Evolutionary conservation across 257 asterid genomes (phyloP).

Genomic region (Capsicum rhomboideum): DNA sequence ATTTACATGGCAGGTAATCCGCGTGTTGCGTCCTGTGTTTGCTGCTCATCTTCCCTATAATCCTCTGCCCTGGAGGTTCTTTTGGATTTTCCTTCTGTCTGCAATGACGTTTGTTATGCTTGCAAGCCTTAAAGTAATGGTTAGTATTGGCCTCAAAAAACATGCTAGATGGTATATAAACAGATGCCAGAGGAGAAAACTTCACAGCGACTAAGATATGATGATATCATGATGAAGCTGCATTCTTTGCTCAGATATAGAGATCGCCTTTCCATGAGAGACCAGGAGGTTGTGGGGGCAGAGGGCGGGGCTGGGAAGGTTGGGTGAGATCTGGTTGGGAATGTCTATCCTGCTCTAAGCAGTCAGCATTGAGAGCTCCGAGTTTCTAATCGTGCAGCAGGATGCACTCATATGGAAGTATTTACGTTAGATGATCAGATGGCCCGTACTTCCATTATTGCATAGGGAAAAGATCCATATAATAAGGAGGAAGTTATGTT

Average conservation of each 20-base stretch:
- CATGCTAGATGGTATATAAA: slow-evolving; percentile 80
- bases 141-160: slow-evolving; percentile 76
- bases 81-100: slow-evolving; percentile 59
- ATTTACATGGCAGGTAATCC: slow-evolving; percentile 51
- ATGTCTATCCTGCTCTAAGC: not conserved
- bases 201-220: slow-evolving; percentile 56
- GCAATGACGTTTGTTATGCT: slow-evolving; percentile 83
- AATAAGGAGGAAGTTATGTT: not conserved
- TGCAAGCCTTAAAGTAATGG: slow-evolving; percentile 74
- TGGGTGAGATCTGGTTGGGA: not conserved
- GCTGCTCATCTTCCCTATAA: slow-evolving; percentile 75
- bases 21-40: slow-evolving; percentile 79
- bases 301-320: not conserved
- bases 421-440: not conserved
- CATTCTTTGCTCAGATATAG: not conserved
- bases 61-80: slow-evolving; percentile 72
- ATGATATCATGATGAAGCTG: not conserved
- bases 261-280: not conserved
- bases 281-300: not conserved
- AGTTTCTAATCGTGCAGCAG: not conserved
- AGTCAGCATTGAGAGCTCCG: too few species aligned
- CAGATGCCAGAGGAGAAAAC: slow-evolving; percentile 75
- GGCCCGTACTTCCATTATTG: not conserved
- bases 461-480: not conserved
- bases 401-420: not conserved